Evolutionary conservation across 2,329 filamentous ascomycete genomes (phyloP).

Genomic region (Zymoseptoria tritici): DNA sequence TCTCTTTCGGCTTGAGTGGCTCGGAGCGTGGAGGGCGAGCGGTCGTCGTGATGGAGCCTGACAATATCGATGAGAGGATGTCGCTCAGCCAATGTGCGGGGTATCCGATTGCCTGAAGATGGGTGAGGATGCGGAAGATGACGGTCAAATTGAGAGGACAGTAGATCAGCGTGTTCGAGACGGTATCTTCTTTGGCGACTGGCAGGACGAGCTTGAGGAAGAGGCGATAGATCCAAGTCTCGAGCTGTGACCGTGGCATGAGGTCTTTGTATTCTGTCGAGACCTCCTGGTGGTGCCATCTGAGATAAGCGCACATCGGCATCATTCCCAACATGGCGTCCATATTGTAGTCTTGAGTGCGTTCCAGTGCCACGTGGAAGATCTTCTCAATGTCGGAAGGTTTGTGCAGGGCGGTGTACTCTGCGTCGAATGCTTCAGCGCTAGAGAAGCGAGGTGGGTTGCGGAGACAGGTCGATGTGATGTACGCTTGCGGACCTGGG

Average conservation of each 20-base stretch:
- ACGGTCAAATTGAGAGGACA: conserved; percentile 14
- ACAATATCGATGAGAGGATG: conserved; percentile 3
- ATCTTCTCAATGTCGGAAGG: conserved; percentile 1
- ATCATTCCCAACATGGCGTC: not conserved
- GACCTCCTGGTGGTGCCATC: not conserved
- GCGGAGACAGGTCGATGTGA: conserved; percentile 4
- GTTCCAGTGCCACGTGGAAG: conserved; percentile 4
- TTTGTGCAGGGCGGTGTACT: conserved; percentile 3
- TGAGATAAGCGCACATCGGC: not conserved
- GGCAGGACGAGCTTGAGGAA: conserved; percentile 13
- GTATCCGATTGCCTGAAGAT: conserved; percentile 10
- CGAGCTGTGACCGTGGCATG: not conserved
- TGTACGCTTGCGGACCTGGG: conserved; percentile 1
- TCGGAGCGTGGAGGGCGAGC: conserved; percentile 11
- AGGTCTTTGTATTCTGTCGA: not conserved
- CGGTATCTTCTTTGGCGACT: not conserved
- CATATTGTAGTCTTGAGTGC: not conserved
- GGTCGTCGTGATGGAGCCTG: conserved; percentile 5
- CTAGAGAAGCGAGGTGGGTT: conserved; percentile 6
- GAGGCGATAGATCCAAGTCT: conserved; percentile 6
- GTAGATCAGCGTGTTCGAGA: conserved; percentile 5
- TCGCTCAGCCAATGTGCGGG: conserved; percentile 11
- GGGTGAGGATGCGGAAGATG: conserved; percentile 8
- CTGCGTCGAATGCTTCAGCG: conserved; percentile 2
- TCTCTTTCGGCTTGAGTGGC: conserved; percentile 7